Evolutionary conservation across 345 rosid genomes (phyloP).

Genomic region (Brassica cretica): DNA sequence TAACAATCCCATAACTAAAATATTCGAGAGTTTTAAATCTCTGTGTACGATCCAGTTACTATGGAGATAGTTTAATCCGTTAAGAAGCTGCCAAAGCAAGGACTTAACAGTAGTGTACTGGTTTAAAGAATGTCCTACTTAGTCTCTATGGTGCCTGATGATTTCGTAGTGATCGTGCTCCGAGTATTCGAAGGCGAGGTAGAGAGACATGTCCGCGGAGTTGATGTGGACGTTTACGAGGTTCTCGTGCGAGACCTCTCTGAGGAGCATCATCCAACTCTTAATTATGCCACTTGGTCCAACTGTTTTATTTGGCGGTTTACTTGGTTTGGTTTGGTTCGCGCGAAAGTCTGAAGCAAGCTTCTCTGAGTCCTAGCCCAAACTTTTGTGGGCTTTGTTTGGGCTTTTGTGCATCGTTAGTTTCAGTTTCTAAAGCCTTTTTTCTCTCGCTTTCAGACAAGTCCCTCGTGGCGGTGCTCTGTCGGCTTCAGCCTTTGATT

Average conservation of each 20-base stretch:
- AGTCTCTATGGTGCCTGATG: conserved; percentile 51
- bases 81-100: too few species aligned
- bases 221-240: conserved; percentile 97
- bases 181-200: conserved; percentile 90
- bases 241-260: conserved; percentile 92
- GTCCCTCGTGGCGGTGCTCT: conserved; percentile 36
- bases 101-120: too few species aligned
- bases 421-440: not conserved
- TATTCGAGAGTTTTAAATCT: conserved; percentile 96
- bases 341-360: too few species aligned
- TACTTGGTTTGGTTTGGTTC: too few species aligned
- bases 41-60: conserved; percentile 99
- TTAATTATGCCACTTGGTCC: too few species aligned
- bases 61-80: conserved; percentile 84
- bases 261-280: conserved; percentile 71
- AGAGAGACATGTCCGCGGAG: conserved; percentile 86
- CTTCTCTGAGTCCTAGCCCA: not conserved
- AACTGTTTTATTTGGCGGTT: too few species aligned
- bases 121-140: too few species aligned
- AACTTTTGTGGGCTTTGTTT: not conserved
- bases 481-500: conserved; percentile 29
- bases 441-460: conserved; percentile 10
- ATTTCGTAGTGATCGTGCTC: conserved; percentile 96
- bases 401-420: not conserved
- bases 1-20: conserved; percentile 95